These are phyloP conservation scores for Solanum pennellii DNA, from an alignment of 257 asterid genomes.

Conservation along the genomic window DNA sequence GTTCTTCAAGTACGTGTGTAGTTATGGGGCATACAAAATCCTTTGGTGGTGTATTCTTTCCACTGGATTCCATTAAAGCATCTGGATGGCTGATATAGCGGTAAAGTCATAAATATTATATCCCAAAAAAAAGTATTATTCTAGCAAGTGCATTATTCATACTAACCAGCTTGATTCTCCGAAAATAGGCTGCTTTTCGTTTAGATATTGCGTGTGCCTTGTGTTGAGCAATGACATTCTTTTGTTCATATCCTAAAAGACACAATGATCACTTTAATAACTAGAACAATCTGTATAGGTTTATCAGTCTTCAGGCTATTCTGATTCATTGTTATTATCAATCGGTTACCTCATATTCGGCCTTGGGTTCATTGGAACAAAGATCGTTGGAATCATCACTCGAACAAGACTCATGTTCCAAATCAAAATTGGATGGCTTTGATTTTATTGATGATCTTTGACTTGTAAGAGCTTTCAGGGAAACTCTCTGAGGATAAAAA, in stretches of 20 bases:
- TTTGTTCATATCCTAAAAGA: constrained; percentile 48
- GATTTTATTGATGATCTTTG: constrained; percentile 16
- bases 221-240: constrained; percentile 26
- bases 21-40: constrained; percentile 89
- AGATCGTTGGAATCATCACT: constrained; percentile 19
- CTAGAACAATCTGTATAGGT: constrained; percentile 15
- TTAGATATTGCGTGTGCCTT: constrained; percentile 11
- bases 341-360: constrained; percentile 40
- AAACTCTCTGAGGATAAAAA: constrained; percentile 53
- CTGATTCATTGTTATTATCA: constrained; percentile 13
- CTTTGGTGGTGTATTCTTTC: constrained; percentile 47
- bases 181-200: constrained; percentile 11
- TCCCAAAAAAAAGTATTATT: not conserved
- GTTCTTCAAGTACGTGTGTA: constrained; percentile 56
- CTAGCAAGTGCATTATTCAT: not conserved
- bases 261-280: not conserved
- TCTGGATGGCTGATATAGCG: constrained; percentile 24
- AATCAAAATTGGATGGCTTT: constrained; percentile 4
- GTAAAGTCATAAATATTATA: not conserved
- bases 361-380: constrained; percentile 31
- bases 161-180: constrained; percentile 35
- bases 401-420: constrained; percentile 9
- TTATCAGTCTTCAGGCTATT: constrained; percentile 19
- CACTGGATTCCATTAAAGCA: constrained; percentile 37
- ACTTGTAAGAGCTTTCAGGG: constrained; percentile 25